A percentile compares a stretch with the other conserved stretches of the same genome.
Evolutionary conservation across 148 eudicot species (phyloP).

Genomic region (Amaranthus hypochondriacus): DNA sequence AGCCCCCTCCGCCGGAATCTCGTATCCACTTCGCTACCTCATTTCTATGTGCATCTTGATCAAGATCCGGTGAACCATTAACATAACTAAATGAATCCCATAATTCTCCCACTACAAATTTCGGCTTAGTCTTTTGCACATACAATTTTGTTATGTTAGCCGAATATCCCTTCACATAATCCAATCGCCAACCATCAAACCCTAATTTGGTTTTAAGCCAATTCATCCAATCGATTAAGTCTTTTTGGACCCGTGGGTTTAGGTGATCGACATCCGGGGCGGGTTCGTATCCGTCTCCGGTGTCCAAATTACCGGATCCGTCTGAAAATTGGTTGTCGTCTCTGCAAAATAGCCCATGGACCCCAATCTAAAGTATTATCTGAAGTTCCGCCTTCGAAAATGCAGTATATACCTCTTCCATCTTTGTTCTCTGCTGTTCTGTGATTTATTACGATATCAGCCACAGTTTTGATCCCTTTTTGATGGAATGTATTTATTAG

Average conservation of each 20-base stretch:
- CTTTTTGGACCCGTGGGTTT: conserved; percentile 50
- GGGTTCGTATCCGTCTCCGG: conserved; percentile 37
- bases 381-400: conserved; percentile 70
- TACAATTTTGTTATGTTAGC: conserved; percentile 41
- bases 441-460: conserved; percentile 68
- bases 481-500: conserved; percentile 35
- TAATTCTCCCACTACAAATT: conserved; percentile 39
- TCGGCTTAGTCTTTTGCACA: conserved; percentile 35
- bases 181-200: conserved; percentile 56
- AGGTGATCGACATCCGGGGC: conserved; percentile 79
- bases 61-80: conserved; percentile 38
- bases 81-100: conserved; percentile 42
- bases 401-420: conserved; percentile 53
- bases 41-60: conserved; percentile 45
- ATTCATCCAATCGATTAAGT: conserved; percentile 67
- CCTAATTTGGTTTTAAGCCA: conserved; percentile 45
- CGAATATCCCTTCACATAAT: conserved; percentile 59
- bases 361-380: conserved; percentile 76
- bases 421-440: conserved; percentile 36
- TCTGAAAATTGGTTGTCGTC: conserved; percentile 51
- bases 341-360: conserved; percentile 44
- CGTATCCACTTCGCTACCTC: conserved; percentile 47
- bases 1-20: conserved; percentile 39
- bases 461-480: conserved; percentile 49
- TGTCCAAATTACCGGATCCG: conserved; percentile 56